These are phyloP conservation scores for Penicillium sp. DNA, from an alignment of 2,329 filamentous ascomycete genomes.

Conservation along the genomic window DNA sequence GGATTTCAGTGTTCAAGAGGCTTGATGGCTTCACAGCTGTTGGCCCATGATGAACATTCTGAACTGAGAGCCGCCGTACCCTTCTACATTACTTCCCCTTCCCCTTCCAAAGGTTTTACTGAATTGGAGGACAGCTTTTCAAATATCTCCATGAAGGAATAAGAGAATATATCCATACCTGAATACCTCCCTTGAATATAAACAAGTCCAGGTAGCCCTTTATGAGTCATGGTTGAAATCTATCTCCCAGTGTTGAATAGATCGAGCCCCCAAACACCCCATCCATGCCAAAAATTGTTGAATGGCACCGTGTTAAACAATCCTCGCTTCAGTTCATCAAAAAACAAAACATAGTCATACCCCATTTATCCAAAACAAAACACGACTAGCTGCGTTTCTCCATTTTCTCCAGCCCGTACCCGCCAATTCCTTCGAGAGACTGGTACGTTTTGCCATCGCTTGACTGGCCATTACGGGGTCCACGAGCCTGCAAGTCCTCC, in stretches of 20 bases:
- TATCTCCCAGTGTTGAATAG: slow-evolving; percentile 30
- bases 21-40: too few relatives aligned
- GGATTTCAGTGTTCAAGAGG: too few relatives aligned
- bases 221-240: slow-evolving; percentile 25
- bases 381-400: slow-evolving; percentile 42
- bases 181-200: neutral
- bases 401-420: slow-evolving; percentile 57
- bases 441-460: slow-evolving; percentile 50
- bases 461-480: slow-evolving; percentile 63
- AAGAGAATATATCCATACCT: neutral
- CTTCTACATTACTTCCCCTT: too few relatives aligned
- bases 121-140: too few relatives aligned
- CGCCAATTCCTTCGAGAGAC: slow-evolving; percentile 55
- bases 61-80: too few relatives aligned
- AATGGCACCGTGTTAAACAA: slow-evolving; percentile 18
- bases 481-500: slow-evolving; percentile 71
- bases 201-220: slow-evolving; percentile 1
- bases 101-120: too few relatives aligned
- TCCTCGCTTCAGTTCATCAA: slow-evolving; percentile 2
- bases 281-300: slow-evolving; percentile 25
- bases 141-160: too few relatives aligned
- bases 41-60: too few relatives aligned
- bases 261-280: slow-evolving; percentile 15
- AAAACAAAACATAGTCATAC: neutral
- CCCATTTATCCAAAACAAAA: neutral